These are phyloP conservation scores for Alternaria burnsii DNA, from an alignment of 2,329 filamentous ascomycete genomes.

Conservation along the genomic window DNA sequence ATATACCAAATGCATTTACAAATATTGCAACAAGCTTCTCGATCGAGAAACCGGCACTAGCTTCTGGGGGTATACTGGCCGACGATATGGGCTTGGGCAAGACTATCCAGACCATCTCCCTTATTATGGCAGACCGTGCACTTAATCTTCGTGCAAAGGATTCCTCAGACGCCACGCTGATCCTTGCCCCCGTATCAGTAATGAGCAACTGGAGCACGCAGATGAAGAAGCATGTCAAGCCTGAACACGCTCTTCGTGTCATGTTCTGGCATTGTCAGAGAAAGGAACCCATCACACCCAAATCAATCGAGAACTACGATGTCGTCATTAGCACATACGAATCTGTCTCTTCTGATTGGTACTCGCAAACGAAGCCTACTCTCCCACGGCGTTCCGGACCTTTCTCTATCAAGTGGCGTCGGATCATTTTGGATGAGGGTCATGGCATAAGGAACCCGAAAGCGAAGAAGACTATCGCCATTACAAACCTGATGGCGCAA, in stretches of 20 bases:
- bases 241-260: constrained; percentile 69
- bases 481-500: constrained; percentile 70
- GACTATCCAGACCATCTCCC: constrained; percentile 83
- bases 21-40: constrained; percentile 78
- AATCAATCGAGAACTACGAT: constrained; percentile 71
- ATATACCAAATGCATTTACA: constrained; percentile 59
- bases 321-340: constrained; percentile 88
- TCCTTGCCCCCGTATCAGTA: constrained; percentile 82
- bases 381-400: constrained; percentile 51
- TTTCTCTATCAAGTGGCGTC: constrained; percentile 75
- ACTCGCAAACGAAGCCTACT: constrained; percentile 53
- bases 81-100: constrained; percentile 96
- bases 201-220: constrained; percentile 93
- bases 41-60: constrained; percentile 67
- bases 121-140: constrained; percentile 70
- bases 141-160: constrained; percentile 30
- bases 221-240: constrained; percentile 74
- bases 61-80: constrained; percentile 83
- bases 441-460: constrained; percentile 81
- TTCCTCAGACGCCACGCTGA: constrained; percentile 69
- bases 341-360: constrained; percentile 73
- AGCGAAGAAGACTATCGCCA: constrained; percentile 76
- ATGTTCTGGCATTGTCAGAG: constrained; percentile 76
- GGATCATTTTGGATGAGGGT: constrained; percentile 59
- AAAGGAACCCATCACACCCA: constrained; percentile 58